Evolutionary conservation across 164 flowering plant genomes (phyloP).

Genomic region (Dillenia suffruticosa): DNA sequence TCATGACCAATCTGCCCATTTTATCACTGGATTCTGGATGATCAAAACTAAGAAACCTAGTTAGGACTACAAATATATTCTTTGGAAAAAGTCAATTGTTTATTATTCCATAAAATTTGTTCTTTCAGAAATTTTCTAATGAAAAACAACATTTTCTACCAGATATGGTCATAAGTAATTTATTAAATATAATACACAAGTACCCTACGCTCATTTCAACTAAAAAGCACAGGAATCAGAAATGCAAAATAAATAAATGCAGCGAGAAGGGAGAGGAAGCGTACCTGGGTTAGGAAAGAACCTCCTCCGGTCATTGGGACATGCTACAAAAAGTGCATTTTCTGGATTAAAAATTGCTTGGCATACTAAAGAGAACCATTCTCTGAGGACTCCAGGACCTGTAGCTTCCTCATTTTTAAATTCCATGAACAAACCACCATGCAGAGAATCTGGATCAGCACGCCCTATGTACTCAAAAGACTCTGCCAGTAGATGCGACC

Average conservation of each 20-base stretch:
- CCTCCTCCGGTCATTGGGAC: constrained; percentile 79
- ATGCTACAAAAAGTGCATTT: constrained; percentile 75
- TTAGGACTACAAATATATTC: too few species aligned
- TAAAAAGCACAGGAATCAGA: neutral
- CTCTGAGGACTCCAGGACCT: constrained; percentile 91
- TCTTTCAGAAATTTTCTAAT: too few species aligned
- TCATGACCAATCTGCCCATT: too few species aligned
- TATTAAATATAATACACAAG: too few species aligned
- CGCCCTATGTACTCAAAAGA: constrained; percentile 72
- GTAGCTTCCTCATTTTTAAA: constrained; percentile 98
- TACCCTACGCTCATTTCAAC: too few species aligned
- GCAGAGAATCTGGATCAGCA: constrained; percentile 50
- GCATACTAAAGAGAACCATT: constrained; percentile 91
- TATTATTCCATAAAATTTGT: too few species aligned
- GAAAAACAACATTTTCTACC: too few species aligned
- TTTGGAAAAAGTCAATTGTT: too few species aligned
- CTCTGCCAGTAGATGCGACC: constrained; percentile 68
- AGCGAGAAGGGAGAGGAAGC: constrained; percentile 3
- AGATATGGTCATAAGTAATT: too few species aligned
- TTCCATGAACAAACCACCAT: constrained; percentile 73
- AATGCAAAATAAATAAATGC: neutral
- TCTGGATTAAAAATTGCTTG: constrained; percentile 76
- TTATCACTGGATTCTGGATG: too few species aligned
- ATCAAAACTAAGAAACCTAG: too few species aligned
- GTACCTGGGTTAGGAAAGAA: constrained; percentile 91